Evolutionary conservation across 352 stramenopile species (phyloP), one percentile per base, ranked within the genome.

Genomic region (Pythium vanterpoolii): DNA sequence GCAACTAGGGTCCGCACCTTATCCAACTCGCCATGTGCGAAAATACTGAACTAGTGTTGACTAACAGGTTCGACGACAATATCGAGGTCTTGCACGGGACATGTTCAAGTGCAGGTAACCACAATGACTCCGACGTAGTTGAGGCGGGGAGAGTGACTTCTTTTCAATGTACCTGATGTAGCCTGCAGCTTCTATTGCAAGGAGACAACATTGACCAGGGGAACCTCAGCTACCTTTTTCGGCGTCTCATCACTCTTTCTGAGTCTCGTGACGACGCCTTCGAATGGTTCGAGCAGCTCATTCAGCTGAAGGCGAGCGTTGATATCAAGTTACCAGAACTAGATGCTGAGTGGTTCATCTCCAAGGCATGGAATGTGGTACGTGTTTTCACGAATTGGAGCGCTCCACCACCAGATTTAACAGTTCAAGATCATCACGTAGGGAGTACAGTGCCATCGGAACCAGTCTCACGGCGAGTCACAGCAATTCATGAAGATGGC

Each of bases 341-440:
- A 27, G 81, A 90, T 31, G 42, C 76, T 26, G 83, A 93, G 56
- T 93, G 83, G 81, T 80, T 93, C 33, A 65, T 88, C 24, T 68
- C 60, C n/a, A 90, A 87, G 54, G 68, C 77, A 3, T 93, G 83
- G 83, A 93, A 93, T 30, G 76, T 84, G 38, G 83, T 93, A 74
- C 38, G 8, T 34, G 23, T 8, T 23, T 4, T 36, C 14, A 21
- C 1, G n/a, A 27, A 36, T 31, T 26, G 5, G 4, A 4, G 16
- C 16, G n/a, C n/a, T 23, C 3, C 5, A 3, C 14, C 13, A 6
- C 43, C 23, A 26, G 6, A n/a, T 40, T 38, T 48, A 5, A 46
- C 13, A 38, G 8, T 24, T 38, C 8, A 19, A 28, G 4, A 23
- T 31, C 0, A 19, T 51, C 8, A 28, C 9, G 1, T 34, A 73